Conservation (phyloP, 2,329 filamentous ascomycete species). For the Colletotrichum scovillei region DNA sequence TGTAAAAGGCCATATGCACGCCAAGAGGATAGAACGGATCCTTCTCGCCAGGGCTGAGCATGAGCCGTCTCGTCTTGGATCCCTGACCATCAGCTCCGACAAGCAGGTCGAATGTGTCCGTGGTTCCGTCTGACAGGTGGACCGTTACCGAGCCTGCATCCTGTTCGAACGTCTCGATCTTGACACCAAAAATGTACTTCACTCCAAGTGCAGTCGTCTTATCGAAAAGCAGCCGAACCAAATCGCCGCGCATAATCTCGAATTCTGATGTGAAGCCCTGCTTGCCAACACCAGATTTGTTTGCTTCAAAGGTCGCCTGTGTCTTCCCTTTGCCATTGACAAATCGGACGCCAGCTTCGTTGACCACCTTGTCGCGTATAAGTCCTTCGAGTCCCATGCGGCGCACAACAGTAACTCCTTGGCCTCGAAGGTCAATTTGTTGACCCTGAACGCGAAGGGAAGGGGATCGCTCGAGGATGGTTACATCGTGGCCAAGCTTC, state of each 20-base stretch:
- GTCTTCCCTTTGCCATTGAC: constrained; percentile 53
- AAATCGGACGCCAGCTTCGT: constrained; percentile 60
- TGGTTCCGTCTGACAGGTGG: constrained; percentile 54
- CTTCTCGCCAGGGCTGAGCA: constrained; percentile 44
- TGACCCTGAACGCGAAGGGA: constrained; percentile 52
- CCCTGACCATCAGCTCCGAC: constrained; percentile 67
- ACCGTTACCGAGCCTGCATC: constrained; percentile 48
- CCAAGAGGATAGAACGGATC: constrained; percentile 42
- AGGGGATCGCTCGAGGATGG: constrained; percentile 55
- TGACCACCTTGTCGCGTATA: constrained; percentile 50
- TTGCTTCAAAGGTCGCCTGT: constrained; percentile 52
- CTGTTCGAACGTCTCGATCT: constrained; percentile 44
- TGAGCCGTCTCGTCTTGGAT: constrained; percentile 58
- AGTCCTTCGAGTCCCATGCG: constrained; percentile 52
- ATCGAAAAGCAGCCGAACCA: constrained; percentile 63
- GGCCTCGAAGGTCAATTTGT: constrained; percentile 58
- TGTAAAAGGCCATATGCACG: constrained; percentile 47
- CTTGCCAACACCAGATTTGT: constrained; percentile 52
- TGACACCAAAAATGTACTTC: constrained; percentile 42
- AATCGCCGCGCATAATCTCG: constrained; percentile 69
- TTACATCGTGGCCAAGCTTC: constrained; percentile 50
- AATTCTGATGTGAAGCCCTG: constrained; percentile 65
- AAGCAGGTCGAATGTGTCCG: constrained; percentile 60
- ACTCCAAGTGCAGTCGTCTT: constrained; percentile 42
- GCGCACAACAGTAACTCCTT: constrained; percentile 51